These are phyloP conservation scores for Ophiocordyceps camponoti-floridani DNA, from an alignment of 2,329 filamentous ascomycete species.

Conservation along the genomic window DNA sequence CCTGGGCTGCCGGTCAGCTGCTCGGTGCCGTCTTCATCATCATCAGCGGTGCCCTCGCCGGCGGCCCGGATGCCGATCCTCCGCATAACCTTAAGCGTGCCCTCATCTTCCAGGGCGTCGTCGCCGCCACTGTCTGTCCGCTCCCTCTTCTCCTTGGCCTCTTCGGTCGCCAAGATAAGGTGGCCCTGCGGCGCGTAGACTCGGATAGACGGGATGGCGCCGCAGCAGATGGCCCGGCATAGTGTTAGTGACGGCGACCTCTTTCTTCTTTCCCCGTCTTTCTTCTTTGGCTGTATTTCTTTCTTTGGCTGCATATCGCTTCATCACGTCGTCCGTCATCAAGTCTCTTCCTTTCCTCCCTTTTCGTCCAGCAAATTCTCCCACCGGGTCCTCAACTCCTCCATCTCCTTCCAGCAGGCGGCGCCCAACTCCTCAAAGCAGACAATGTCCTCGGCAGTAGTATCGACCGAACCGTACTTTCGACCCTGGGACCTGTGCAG, in stretches of 20 bases:
- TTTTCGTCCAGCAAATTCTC: conserved; percentile 21
- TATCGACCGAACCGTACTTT: conserved; percentile 35
- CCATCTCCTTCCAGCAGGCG: conserved; percentile 52
- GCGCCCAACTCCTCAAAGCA: conserved; percentile 45
- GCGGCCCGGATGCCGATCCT: conserved; percentile 30
- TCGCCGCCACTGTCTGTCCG: conserved; percentile 47
- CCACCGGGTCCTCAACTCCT: conserved; percentile 51
- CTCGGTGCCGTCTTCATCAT: conserved; percentile 75
- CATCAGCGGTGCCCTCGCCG: conserved; percentile 57
- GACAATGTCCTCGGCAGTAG: conserved; percentile 40
- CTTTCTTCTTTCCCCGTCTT: no score
- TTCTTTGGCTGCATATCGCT: no score
- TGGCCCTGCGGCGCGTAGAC: conserved; percentile 30
- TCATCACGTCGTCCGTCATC: no score
- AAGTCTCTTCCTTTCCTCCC: background rate
- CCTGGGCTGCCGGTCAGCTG: conserved; percentile 76
- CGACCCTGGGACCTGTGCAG: conserved; percentile 37
- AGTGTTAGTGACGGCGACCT: background rate
- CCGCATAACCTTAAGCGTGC: conserved; percentile 56
- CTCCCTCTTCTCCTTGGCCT: conserved; percentile 51
- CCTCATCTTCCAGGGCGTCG: conserved; percentile 61
- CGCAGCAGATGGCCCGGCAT: conserved; percentile 4
- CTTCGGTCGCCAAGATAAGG: conserved; percentile 41
- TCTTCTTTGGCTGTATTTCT: no score
- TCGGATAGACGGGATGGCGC: conserved; percentile 17